Conservation (phyloP, 2,329 filamentous ascomycete species). For the Pyrenophora graminea region DNA sequence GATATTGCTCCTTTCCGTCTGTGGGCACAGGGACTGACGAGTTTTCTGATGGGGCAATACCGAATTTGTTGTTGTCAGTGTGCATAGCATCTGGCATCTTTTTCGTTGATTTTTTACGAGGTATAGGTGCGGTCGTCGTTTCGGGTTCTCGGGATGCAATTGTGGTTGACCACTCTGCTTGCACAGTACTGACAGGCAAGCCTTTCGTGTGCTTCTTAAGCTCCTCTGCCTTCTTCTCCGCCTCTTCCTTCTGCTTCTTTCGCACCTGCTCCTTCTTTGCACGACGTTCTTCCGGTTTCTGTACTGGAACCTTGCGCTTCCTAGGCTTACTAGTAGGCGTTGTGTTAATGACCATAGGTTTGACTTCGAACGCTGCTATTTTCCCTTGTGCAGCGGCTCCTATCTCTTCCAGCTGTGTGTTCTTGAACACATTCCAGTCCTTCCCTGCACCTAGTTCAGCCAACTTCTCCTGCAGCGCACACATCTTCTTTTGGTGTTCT, state of each 20-base stretch:
- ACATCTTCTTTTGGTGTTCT: neutral
- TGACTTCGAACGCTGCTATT: neutral
- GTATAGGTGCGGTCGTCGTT: neutral
- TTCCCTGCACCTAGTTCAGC: neutral
- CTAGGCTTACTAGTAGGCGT: neutral
- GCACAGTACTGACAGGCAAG: neutral
- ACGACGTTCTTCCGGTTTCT: neutral
- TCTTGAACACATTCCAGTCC: neutral
- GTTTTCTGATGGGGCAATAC: neutral
- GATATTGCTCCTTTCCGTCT: conserved; percentile 1
- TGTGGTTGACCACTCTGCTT: conserved; percentile 8
- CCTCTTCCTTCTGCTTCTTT: neutral
- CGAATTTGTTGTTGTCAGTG: neutral
- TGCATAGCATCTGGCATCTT: neutral
- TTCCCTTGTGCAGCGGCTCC: neutral
- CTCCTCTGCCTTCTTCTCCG: neutral
- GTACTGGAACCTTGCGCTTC: neutral
- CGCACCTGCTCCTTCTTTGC: conserved; percentile 1
- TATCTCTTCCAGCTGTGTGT: neutral
- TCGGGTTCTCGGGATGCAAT: neutral
- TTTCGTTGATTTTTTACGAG: neutral
- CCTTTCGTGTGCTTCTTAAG: neutral
- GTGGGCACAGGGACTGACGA: neutral
- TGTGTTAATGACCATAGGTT: neutral
- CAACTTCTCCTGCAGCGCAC: neutral